phyloP scores from a whole-genome alignment of 2,329 filamentous ascomycete species.

The Ophiostoma sp. region DNA sequence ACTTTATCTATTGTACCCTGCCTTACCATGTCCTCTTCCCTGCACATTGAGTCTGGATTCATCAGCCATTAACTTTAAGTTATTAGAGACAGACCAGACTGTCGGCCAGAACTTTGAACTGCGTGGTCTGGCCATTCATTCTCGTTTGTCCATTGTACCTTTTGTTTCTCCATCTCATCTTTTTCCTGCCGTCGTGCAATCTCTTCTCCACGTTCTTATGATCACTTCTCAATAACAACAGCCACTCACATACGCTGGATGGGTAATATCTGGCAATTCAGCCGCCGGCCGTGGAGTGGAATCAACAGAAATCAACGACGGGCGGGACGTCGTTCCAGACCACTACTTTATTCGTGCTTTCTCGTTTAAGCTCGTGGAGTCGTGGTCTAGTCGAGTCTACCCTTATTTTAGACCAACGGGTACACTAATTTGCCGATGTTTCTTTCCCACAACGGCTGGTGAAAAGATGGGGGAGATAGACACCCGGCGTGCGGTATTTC shows the following conservation, averaged over 20 bases:
- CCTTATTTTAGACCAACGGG: not conserved
- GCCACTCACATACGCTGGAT: not conserved
- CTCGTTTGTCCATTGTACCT: not conserved
- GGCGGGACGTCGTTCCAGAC: conserved; percentile 4
- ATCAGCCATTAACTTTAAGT: not conserved
- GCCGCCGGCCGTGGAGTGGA: not conserved
- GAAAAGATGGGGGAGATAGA: not conserved
- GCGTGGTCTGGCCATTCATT: not conserved
- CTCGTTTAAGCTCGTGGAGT: not conserved
- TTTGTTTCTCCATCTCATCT: not conserved
- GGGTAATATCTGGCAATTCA: conserved; percentile 19
- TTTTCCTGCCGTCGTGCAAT: not conserved
- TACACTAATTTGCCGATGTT: not conserved
- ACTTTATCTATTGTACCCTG: conserved; percentile 1
- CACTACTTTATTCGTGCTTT: not conserved
- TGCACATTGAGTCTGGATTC: not conserved
- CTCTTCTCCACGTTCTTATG: not conserved
- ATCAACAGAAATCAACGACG: not conserved
- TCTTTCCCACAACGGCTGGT: not conserved
- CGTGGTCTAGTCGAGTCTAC: not conserved
- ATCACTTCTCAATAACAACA: not conserved
- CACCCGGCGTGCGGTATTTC: not conserved
- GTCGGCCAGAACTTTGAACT: not conserved
- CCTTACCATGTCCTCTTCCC: no score
- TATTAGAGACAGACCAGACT: not conserved